Evolutionary conservation across 2,329 filamentous ascomycete genomes (phyloP), one percentile per base, ranked within the genome.

Genomic region (Fonsecaea erecta): DNA sequence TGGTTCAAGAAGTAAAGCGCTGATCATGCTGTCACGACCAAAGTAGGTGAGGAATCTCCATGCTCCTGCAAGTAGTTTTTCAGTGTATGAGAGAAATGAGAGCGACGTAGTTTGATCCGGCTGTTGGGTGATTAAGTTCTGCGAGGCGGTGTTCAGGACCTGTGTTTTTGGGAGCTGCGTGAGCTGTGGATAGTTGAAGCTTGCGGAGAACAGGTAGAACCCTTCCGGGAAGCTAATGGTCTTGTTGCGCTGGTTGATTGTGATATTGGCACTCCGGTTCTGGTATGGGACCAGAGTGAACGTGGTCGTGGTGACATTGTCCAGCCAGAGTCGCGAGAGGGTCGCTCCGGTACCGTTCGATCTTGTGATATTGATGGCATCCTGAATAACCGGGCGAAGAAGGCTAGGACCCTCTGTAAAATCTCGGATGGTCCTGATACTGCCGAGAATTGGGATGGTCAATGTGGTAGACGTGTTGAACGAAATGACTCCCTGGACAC

Each of bases 1-100:
- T 0, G 85, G 81, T 63, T 86, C 82, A 32, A 89, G 76, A 0
- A 90, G 76, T 0, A 89, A 79, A 14, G 84, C 77, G 0, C 85
- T 80, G 43, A 90, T 87, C 80, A 89, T 86, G 66, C 83, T 86
- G 71, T 90, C 87, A 11, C 87, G 82, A 0, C 86, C 87, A 75
- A 90, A 89, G 71, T 89, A 90, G 0, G 87, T 89, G 52, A 90
- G 74, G 69, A 89, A 90, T 1, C 86, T 78, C 87, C 86, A 90
- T 3, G 85, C 86, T 11, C 87, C 87, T 1, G 88, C 87, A 1
- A 88, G 77, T 0, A 90, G 77, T 68, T 89, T 90, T 34, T 85
- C 78, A 0, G 80, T 84, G 68, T 89, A 90, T 0, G 87, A 89
- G 3, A 90, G 76, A 74, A 90, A 89, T 0, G 86, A 85, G 0